These are phyloP conservation scores for Saitozyma sp. DNA, from an alignment of 768 basidiomycete species.

Conservation along the genomic window DNA sequence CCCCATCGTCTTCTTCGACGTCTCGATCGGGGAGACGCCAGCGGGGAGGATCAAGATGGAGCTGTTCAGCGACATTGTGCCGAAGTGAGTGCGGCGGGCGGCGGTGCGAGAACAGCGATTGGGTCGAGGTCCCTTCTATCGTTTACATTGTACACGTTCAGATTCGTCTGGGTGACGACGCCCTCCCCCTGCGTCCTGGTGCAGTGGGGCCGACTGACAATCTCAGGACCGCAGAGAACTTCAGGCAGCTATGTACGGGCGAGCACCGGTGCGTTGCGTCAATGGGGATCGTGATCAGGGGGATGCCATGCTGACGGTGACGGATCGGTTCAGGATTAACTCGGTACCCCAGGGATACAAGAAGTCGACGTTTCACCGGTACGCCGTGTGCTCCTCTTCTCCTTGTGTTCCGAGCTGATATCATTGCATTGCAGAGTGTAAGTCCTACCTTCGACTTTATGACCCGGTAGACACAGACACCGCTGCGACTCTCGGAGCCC, in stretches of 20 bases:
- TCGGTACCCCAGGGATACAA: conserved; percentile 88
- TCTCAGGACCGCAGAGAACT: conserved; percentile 91
- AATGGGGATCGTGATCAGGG: background rate
- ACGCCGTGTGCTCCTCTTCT: conserved; percentile 37
- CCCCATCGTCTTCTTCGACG: conserved; percentile 95
- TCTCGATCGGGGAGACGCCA: conserved; percentile 93
- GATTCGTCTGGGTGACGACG: background rate
- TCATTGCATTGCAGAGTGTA: conserved; percentile 65
- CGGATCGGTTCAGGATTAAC: conserved; percentile 63
- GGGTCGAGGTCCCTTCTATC: background rate
- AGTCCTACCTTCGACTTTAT: no score
- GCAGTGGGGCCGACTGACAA: no score
- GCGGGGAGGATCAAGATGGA: conserved; percentile 94
- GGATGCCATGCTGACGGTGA: background rate
- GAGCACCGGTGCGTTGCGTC: conserved; percentile 68
- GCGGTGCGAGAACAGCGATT: background rate
- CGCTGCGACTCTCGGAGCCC: no score
- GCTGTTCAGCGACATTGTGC: conserved; percentile 90
- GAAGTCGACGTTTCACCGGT: conserved; percentile 88
- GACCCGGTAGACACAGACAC: no score
- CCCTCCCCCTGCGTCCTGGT: background rate
- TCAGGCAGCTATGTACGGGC: conserved; percentile 95
- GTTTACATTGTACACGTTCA: background rate
- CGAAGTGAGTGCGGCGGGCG: conserved; percentile 64
- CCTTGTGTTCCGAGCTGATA: conserved; percentile 13